Conservation (phyloP, 768 basidiomycete genomes). For the Sporobolomyces pararoseus region DNA sequence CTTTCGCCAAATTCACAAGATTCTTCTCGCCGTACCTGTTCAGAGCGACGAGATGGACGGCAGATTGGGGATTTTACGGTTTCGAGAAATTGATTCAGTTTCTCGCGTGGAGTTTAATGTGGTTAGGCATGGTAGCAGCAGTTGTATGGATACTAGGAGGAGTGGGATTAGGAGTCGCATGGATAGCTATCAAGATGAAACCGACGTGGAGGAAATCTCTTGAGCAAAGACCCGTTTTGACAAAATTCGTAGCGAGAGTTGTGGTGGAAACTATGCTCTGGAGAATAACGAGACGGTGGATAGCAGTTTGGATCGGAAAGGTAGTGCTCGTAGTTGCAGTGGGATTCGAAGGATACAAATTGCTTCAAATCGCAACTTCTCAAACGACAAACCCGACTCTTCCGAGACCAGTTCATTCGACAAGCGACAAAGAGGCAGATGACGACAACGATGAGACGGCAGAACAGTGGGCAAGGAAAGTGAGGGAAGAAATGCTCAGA, state of each 20-base stretch:
- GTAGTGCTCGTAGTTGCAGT: background rate
- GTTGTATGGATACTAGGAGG: conserved; percentile 14
- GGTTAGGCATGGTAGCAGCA: conserved; percentile 9
- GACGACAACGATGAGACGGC: conserved; percentile 6
- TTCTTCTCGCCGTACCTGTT: conserved; percentile 9
- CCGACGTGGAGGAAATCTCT: background rate
- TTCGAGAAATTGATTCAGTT: background rate
- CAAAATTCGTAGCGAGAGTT: background rate
- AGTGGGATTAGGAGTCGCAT: background rate
- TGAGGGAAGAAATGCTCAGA: conserved; percentile 22
- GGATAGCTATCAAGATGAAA: background rate
- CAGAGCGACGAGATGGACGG: conserved; percentile 2
- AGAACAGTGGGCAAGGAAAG: conserved; percentile 26
- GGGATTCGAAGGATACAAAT: background rate
- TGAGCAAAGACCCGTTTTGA: background rate
- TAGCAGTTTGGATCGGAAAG: background rate
- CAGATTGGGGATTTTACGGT: background rate
- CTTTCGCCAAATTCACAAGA: conserved; percentile 5
- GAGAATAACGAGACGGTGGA: background rate
- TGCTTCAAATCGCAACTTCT: background rate
- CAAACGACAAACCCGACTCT: background rate
- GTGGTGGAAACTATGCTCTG: background rate
- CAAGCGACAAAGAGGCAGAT: background rate
- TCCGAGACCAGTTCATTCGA: too few species aligned
- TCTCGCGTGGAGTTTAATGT: background rate